Base-by-base conservation (phyloP, 1,139 yeast genomes). In the Wickerhamomyces sp. region DNA sequence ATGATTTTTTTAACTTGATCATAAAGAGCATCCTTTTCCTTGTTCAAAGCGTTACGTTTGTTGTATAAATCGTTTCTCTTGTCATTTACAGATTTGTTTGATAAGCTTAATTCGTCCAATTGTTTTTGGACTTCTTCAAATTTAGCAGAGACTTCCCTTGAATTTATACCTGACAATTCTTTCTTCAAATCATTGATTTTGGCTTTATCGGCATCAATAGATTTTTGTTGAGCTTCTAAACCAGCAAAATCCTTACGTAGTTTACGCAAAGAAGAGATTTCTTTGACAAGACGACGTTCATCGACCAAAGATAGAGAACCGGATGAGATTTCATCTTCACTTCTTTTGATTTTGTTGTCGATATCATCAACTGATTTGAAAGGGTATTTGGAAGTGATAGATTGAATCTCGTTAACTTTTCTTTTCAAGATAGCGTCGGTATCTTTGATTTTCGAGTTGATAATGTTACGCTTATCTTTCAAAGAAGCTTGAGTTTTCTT, bases 281-380 rank as follows among this genome's bases (percentile, higher is more conserved):
- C 97, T 67, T 85, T 85, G 54, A 94, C 79, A 52, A 72, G 68
- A 61, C 81, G 76, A 70, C 89, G 84, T 73, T 94, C 99, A 49
- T 92, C 96, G 40, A 90, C 97, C 59, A 94, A 78, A 58, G 88
- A 79, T 63, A 94, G 72, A 39, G 74, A 69, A 45, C 98, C 98
- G 39, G 86, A 68, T 46, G 86, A 89, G 48, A 92, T 82, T 52
- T 76, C 72, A 36, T 72, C 73, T 61, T 92, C 97, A 56, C 89
- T 76, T 59, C 73, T 70, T 49, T 66, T 64, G 62, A 90, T 77
- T 65, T 83, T 78, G 44, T 72, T 69, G 57, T 89, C 95, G 54
- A 90, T 84, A 52, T 90, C 97, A 35, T 74, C 87, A 48, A 75
- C 79, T 39, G 76, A 68, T 67, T 84, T 85, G 73, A 77, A 90